phyloP scores from a whole-genome alignment of 306 rosid species.

The Dicorynia guianensis region DNA sequence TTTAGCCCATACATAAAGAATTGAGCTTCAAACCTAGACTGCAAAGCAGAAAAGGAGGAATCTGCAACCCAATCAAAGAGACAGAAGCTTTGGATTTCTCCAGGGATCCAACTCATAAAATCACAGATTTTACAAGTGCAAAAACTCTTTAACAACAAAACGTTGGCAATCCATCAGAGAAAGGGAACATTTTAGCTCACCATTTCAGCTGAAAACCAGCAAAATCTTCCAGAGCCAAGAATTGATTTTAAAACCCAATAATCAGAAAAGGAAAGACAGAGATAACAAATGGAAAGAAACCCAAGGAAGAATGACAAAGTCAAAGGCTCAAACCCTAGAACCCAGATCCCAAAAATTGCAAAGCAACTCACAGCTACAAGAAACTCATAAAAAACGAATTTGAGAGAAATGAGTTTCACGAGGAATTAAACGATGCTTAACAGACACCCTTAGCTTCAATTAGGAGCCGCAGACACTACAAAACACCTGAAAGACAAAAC shows the following conservation, averaged over 20 bases:
- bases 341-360: constrained; percentile 77
- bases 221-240: constrained; percentile 14
- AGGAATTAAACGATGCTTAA: constrained; percentile 5
- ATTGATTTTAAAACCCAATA: constrained; percentile 27
- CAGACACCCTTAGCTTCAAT: constrained; percentile 18
- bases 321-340: constrained; percentile 67
- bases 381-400: constrained; percentile 17
- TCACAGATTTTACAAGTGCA: background rate
- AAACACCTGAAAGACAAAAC: constrained; percentile 43
- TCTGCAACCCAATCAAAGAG: constrained; percentile 41
- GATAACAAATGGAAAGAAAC: constrained; percentile 31
- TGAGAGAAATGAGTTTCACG: constrained; percentile 33
- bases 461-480: constrained; percentile 37
- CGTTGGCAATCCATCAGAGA: background rate
- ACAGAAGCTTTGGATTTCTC: constrained; percentile 32
- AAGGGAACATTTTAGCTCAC: background rate
- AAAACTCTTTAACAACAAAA: background rate
- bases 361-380: constrained; percentile 35
- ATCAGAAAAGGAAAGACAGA: constrained; percentile 30
- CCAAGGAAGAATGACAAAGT: constrained; percentile 47
- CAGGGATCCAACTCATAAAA: constrained; percentile 38
- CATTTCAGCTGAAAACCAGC: constrained; percentile 39
- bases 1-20: constrained; percentile 45
- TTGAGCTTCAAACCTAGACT: constrained; percentile 34
- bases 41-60: constrained; percentile 32